These are phyloP conservation scores for Neodidymelliopsis sp. DNA, from an alignment of 2,329 filamentous ascomycete species.

Conservation along the genomic window DNA sequence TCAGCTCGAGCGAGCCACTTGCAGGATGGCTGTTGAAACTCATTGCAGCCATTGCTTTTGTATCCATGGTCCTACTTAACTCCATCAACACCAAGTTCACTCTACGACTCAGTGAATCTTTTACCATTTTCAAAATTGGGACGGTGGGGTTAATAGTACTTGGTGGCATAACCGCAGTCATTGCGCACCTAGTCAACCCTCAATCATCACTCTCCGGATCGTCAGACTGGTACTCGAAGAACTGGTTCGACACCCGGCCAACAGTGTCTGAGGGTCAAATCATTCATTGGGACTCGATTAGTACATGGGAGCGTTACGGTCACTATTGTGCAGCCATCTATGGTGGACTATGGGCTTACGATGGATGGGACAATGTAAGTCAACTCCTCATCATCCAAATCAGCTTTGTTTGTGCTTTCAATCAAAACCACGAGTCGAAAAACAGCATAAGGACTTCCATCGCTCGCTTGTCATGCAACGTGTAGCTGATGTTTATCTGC, in stretches of 20 bases:
- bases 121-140: slow-evolving; percentile 50
- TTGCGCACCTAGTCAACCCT: slow-evolving; percentile 40
- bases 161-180: slow-evolving; percentile 39
- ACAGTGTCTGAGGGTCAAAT: slow-evolving; percentile 55
- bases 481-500: neutral
- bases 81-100: slow-evolving; percentile 54
- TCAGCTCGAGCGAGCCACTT: slow-evolving; percentile 47
- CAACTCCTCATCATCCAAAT: neutral
- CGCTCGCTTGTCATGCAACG: slow-evolving; percentile 1
- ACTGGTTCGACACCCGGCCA: slow-evolving; percentile 64
- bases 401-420: neutral
- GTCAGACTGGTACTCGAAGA: slow-evolving; percentile 51
- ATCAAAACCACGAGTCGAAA: no score
- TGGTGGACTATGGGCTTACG: slow-evolving; percentile 70
- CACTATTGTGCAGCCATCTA: slow-evolving; percentile 68
- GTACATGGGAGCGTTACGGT: slow-evolving; percentile 66
- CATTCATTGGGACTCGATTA: slow-evolving; percentile 50
- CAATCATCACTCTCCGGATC: slow-evolving; percentile 39
- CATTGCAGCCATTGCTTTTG: slow-evolving; percentile 47
- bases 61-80: slow-evolving; percentile 52
- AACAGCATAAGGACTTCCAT: no score
- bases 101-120: slow-evolving; percentile 52
- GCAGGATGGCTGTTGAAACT: slow-evolving; percentile 44
- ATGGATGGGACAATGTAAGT: slow-evolving; percentile 70
- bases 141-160: slow-evolving; percentile 44